Percentiles rank a stretch among this genome's conserved stretches.
Evolutionary conservation across 2,329 filamentous ascomycete genomes (phyloP).

Genomic region (Hymenotorrendiella dingleyae): DNA sequence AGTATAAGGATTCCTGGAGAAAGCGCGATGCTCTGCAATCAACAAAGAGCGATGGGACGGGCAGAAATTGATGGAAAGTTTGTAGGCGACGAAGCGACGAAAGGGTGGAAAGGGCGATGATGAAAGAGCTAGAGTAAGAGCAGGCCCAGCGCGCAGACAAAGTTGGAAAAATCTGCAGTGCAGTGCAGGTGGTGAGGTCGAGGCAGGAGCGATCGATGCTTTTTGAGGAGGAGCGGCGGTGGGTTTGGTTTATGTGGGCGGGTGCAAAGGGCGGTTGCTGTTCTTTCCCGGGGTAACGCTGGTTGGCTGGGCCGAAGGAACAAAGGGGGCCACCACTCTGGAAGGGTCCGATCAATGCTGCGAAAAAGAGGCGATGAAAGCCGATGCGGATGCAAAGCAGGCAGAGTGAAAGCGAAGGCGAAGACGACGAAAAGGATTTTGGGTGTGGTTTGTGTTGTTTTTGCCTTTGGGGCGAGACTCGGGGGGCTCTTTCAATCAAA

Average conservation of each 20-base stretch:
- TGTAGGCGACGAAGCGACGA: constrained; percentile 3
- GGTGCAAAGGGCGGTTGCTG: too few relatives aligned
- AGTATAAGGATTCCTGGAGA: neutral
- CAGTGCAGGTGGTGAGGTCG: neutral
- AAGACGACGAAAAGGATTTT: too few relatives aligned
- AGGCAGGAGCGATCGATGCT: neutral
- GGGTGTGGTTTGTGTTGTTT: neutral
- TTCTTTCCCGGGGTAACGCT: too few relatives aligned
- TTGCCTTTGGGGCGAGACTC: neutral
- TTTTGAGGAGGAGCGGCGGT: neutral
- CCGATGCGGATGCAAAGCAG: too few relatives aligned
- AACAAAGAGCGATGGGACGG: constrained; percentile 24
- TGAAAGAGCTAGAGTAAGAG: neutral
- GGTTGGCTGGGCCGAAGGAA: too few relatives aligned
- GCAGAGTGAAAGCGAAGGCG: too few relatives aligned
- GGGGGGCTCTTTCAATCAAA: neutral
- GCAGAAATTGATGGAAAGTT: constrained; percentile 5
- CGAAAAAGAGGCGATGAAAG: too few relatives aligned
- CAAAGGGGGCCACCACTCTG: too few relatives aligned
- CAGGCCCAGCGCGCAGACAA: constrained; percentile 1
- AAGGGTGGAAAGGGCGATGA: constrained; percentile 12
- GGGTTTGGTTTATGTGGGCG: too few relatives aligned
- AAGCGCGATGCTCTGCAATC: constrained; percentile 25
- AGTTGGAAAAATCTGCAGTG: neutral
- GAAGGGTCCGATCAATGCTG: too few relatives aligned